Evolutionary conservation across 192 early-diverging fungal species (phyloP), one percentile per base, ranked within the genome.

Genomic region (Rhizoclosmatium globosum): DNA sequence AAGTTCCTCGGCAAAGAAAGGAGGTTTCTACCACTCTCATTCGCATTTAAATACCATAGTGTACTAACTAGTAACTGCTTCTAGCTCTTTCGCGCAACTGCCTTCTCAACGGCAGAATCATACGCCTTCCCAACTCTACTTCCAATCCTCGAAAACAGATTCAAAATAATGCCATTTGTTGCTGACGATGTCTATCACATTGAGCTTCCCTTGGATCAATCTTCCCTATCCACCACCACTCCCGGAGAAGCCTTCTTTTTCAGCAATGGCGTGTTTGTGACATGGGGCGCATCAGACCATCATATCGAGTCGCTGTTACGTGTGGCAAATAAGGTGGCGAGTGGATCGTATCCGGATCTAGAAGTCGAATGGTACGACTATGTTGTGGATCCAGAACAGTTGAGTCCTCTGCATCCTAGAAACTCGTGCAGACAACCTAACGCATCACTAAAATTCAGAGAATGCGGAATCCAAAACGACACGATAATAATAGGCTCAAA

Each of bases 351-450:
- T 62, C 45, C 59, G 2, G 61, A 48, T 4, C 61, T 79, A 21
- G 89, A 90, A 68, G 81, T 82, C 4, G 90, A 91, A 79, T 84
- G 81, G 79, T 89, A 88, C 56, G 77, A 86, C 53, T 91, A 87
- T 57, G 19, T 65, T n/a, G 57, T 68, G 58, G 88, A 89, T 66
- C 38, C 59, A 23, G 64, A 83, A 4, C 75, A 88, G 86, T 86
- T 47, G 17, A 23, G 42, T 43, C n/a, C 6, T 31, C 23, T 62
- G 60, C 23, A 19, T 62, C 38, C 7, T 62, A 0, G 23, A 62
- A 56, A 9, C 11, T 0, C 53, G n/a, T 1, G 1, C 31, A 31
- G 50, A 13, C 44, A 3, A 23, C 21, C 59, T 21, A 9, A 42
- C 17, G 0, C 17, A 7, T 13, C 50, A 53, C 17, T 0, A 42